Evolutionary conservation across 2,329 filamentous ascomycete genomes (phyloP).

Genomic region (Aureobasidium sp.): DNA sequence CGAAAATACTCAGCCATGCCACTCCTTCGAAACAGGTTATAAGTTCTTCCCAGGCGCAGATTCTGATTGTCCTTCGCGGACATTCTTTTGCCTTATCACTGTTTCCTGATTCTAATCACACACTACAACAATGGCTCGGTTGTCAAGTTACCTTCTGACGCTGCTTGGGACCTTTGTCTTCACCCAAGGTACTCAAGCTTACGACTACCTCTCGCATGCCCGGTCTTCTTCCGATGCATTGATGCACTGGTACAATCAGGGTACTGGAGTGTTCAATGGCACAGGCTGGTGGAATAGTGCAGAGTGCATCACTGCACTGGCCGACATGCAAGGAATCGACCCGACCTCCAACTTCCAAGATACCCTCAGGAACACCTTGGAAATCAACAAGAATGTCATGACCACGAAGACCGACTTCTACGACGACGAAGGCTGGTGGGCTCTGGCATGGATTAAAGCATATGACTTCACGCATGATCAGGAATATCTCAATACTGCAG

Average conservation of each 20-base stretch:
- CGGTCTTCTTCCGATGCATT: conserved; percentile 21
- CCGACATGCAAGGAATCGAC: conserved; percentile 42
- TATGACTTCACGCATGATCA: conserved; percentile 41
- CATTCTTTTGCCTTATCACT: not conserved
- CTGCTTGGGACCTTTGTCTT: not conserved
- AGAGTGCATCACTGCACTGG: conserved; percentile 56
- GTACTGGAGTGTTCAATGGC: conserved; percentile 24
- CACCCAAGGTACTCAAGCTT: not conserved
- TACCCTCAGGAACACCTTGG: conserved; percentile 39
- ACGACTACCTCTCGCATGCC: conserved; percentile 17
- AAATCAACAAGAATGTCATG: conserved; percentile 15
- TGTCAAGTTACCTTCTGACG: not conserved
- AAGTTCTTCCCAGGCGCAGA: not conserved
- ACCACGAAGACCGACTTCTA: conserved; percentile 34
- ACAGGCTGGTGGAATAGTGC: conserved; percentile 63
- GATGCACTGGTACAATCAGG: conserved; percentile 26
- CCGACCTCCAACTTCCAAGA: conserved; percentile 26
- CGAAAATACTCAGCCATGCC: not conserved
- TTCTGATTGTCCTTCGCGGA: not conserved
- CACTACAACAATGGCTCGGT: not conserved
- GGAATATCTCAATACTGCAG: conserved; percentile 38
- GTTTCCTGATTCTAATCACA: not conserved
- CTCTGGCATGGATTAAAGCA: conserved; percentile 43
- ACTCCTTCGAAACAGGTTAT: not conserved
- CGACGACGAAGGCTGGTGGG: conserved; percentile 48